A percentile compares a stretch with the other conserved stretches of the same genome.
Evolutionary conservation across 371 early-diverging fungal species (phyloP).

Genomic region (Batkoa obscura): DNA sequence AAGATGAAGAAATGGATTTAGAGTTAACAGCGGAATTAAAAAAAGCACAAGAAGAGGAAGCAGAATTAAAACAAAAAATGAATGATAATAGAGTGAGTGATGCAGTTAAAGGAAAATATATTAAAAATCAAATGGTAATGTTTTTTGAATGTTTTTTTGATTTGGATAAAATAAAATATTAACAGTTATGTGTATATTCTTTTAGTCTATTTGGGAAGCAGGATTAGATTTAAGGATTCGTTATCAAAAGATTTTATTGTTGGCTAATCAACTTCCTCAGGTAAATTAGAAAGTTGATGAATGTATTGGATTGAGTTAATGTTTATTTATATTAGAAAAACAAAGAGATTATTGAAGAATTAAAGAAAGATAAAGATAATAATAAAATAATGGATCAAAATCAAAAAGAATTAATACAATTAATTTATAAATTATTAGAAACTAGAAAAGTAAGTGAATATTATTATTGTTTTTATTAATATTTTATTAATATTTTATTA

Average conservation of each 20-base stretch:
- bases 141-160: no score
- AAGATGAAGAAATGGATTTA: constrained; percentile 15
- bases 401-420: neutral
- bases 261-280: constrained; percentile 69
- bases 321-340: no score
- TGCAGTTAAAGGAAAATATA: constrained; percentile 75
- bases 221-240: constrained; percentile 76
- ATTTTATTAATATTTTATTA: no score
- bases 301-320: no score
- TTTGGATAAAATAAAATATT: neutral
- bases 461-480: no score
- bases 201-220: constrained; percentile 60
- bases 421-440: no score
- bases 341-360: neutral
- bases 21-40: constrained; percentile 44
- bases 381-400: neutral
- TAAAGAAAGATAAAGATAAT: neutral
- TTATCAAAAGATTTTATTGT: constrained; percentile 51
- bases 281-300: no score
- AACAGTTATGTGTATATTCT: neutral
- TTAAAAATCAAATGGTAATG: constrained; percentile 40
- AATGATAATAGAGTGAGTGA: constrained; percentile 53
- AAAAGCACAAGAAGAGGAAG: constrained; percentile 61
- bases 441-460: no score
- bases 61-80: constrained; percentile 25